Evolutionary conservation across 371 early-diverging fungal genomes (phyloP).

Genomic region (Lichtheimia hyalospora): DNA sequence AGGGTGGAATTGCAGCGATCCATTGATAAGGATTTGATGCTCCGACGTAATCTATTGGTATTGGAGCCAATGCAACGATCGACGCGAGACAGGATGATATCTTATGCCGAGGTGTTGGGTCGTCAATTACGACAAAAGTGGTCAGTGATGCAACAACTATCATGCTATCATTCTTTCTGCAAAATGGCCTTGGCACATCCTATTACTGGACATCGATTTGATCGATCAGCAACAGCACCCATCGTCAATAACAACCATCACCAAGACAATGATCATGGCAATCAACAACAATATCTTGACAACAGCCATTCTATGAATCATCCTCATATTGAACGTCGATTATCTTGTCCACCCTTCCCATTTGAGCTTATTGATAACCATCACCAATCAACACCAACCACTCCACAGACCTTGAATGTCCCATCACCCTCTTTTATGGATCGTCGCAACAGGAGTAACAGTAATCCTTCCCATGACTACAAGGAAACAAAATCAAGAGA

Average conservation of each 20-base stretch:
- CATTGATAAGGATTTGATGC: conserved; percentile 54
- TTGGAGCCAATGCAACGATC: conserved; percentile 66
- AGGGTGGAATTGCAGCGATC: conserved; percentile 39
- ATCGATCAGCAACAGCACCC: conserved; percentile 12
- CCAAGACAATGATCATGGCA: background rate
- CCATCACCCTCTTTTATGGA: background rate
- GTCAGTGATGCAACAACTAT: conserved; percentile 58
- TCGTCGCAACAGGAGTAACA: conserved; percentile 5
- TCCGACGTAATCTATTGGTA: conserved; percentile 65
- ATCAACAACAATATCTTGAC: background rate
- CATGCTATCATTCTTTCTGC: conserved; percentile 70
- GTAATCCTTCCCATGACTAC: conserved; percentile 9
- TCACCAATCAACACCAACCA: background rate
- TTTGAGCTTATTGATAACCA: too few relatives aligned
- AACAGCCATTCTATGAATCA: background rate
- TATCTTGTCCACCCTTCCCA: too few relatives aligned
- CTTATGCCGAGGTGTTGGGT: conserved; percentile 56
- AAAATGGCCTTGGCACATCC: conserved; percentile 24
- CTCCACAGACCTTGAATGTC: conserved; percentile 1
- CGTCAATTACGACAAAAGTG: conserved; percentile 54
- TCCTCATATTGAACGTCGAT: too few relatives aligned
- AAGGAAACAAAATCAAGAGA: conserved; percentile 1
- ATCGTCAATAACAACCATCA: background rate
- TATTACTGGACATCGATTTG: background rate
- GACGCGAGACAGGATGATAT: conserved; percentile 58